phyloP scores from a whole-genome alignment of 768 basidiomycete species.

The Naematelia encephala region DNA sequence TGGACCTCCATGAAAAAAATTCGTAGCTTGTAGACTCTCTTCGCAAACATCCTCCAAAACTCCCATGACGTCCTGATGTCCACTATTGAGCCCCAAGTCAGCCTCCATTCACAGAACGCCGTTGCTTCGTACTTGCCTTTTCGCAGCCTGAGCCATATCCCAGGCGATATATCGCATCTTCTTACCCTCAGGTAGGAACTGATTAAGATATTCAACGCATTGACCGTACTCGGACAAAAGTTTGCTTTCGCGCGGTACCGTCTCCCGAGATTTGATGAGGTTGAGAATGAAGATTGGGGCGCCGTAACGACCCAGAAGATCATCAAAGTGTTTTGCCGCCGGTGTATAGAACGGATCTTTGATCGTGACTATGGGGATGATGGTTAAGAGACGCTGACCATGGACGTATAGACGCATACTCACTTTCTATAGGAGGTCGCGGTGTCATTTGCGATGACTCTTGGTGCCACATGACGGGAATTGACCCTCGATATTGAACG shows the following conservation, averaged over 20 bases:
- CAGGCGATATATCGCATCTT: constrained; percentile 89
- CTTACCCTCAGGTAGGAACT: constrained; percentile 80
- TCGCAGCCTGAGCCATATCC: constrained; percentile 95
- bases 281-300: constrained; percentile 86
- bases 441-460: constrained; percentile 86
- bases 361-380: constrained; percentile 64
- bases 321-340: constrained; percentile 87
- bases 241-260: constrained; percentile 71
- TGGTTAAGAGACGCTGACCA: constrained; percentile 6
- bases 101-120: too few relatives aligned
- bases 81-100: constrained; percentile 61
- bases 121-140: constrained; percentile 61
- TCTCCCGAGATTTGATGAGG: constrained; percentile 66
- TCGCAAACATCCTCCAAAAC: constrained; percentile 93
- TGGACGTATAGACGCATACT: constrained; percentile 40
- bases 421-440: constrained; percentile 93
- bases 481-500: constrained; percentile 93
- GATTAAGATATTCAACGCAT: constrained; percentile 89
- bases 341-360: constrained; percentile 93
- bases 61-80: constrained; percentile 91
- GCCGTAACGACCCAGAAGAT: constrained; percentile 84
- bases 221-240: constrained; percentile 84
- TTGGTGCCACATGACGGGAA: constrained; percentile 95
- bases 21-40: constrained; percentile 82
- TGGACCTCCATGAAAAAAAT: constrained; percentile 91